Base-by-base conservation (phyloP, 2,329 filamentous ascomycete species). In the Colletotrichum abscissum region DNA sequence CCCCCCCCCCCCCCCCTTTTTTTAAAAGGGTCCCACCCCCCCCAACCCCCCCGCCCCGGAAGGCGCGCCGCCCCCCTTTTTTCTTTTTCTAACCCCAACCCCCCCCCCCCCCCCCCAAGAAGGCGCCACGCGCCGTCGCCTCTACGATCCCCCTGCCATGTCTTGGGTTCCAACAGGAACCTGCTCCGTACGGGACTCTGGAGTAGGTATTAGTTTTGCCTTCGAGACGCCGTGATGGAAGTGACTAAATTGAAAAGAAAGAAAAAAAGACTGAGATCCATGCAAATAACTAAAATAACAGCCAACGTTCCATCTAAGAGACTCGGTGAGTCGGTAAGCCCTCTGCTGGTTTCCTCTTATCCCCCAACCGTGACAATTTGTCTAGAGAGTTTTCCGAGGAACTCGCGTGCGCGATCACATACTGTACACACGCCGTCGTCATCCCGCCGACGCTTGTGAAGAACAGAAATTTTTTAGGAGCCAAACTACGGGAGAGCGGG, bases 401-500 rank as follows among this genome's bases (percentile, higher is more conserved):
- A 5, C 6, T 42, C 38, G 38, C 38, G 38, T 42, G 38, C 16
- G 16, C 38, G 16, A 42, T 42, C 8, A 38, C 57, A 42, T 24
- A 57, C 35, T 9, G 12, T 4, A 33, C 30, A 38, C 5, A 38
- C 60, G 16, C 16, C 42, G 19, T 49, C 42, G 42, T 49, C 42
- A 49, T 49, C 42, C 42, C 42, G 42, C 42, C 7, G 8, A 22
- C 42, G 19, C 42, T 22, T 49, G 42, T 22, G 42, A 49, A 49
- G 42, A 49, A 49, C 16, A 35, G 3, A 22, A 11, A 0, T 49
- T 49, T 42, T 19, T 42, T 19, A 19, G 38, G 38, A 14, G 19
- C 42, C 42, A 49, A 22, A 46, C 66, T 38, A 69, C 55, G 59
- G 60, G 55, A 70, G 59, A 24, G 46, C 66, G 59, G 46, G 59